Conservation (phyloP, 257 asterid species). For the Dorcoceras hygrometricum region DNA sequence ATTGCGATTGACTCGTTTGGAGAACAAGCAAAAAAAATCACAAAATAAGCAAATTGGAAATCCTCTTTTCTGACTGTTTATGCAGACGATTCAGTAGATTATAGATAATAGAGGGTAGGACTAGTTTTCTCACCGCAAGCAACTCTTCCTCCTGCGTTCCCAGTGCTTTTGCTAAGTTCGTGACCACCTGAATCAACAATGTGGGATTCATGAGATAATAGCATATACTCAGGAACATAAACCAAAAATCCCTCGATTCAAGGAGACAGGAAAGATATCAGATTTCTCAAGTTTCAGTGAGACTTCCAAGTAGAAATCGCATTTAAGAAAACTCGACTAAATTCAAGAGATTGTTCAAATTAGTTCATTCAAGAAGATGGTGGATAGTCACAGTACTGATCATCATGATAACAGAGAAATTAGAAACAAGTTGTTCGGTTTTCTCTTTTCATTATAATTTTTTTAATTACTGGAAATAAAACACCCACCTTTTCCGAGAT, state of each 20-base stretch:
- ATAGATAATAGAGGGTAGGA: not conserved
- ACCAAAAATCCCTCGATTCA: not conserved
- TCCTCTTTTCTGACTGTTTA: not conserved
- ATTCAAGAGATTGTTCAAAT: not conserved
- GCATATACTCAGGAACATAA: conserved; percentile 7
- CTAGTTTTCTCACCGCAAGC: conserved; percentile 69
- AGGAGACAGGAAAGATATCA: no score
- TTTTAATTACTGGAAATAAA: not conserved
- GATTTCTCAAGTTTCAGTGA: not conserved
- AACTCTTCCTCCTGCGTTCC: conserved; percentile 97
- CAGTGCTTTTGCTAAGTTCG: conserved; percentile 90
- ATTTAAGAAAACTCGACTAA: no score
- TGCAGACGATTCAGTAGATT: not conserved
- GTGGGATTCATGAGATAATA: not conserved
- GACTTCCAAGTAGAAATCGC: not conserved
- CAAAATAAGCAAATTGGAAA: not conserved
- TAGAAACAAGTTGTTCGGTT: not conserved
- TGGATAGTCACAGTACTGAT: not conserved
- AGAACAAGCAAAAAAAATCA: not conserved
- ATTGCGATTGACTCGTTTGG: not conserved
- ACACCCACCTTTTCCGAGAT: not conserved
- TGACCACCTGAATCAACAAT: conserved; percentile 72
- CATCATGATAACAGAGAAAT: not conserved
- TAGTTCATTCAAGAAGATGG: not conserved
- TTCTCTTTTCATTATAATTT: not conserved